A percentile compares a stretch with the other conserved stretches of the same genome.
These are phyloP conservation scores for Ganoderma boninense DNA, from an alignment of 1,284 basidiomycete species.

Conservation along the genomic window DNA sequence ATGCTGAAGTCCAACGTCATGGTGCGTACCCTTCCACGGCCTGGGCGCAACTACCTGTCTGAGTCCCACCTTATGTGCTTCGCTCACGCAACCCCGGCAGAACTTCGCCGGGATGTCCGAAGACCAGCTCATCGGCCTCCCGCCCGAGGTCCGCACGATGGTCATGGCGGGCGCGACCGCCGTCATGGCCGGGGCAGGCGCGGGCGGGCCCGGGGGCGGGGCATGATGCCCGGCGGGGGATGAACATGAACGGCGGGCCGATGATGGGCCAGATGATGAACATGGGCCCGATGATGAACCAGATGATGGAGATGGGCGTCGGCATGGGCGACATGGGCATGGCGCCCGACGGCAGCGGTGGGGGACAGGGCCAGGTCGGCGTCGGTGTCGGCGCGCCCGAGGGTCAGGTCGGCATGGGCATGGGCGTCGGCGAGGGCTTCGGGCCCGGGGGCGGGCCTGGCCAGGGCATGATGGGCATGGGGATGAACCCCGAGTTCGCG, in stretches of 20 bases:
- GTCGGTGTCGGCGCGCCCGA: conserved; percentile 19
- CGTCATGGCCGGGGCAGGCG: conserved; percentile 71
- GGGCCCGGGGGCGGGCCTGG: conserved; percentile 38
- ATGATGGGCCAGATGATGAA: conserved; percentile 59
- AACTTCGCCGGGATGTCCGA: conserved; percentile 84
- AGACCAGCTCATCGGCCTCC: conserved; percentile 77
- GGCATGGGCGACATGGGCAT: conserved; percentile 52
- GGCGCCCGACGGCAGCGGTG: conserved; percentile 37
- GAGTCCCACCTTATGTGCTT: neutral
- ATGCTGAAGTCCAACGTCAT: conserved; percentile 82
- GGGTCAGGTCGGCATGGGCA: conserved; percentile 58
- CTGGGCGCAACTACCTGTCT: neutral
- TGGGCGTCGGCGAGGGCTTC: conserved; percentile 45
- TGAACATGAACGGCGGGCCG: conserved; percentile 46
- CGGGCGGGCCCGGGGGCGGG: conserved; percentile 48
- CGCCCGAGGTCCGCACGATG: conserved; percentile 83
- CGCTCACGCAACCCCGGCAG: conserved; percentile 47
- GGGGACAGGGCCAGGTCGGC: conserved; percentile 23
- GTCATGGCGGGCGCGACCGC: conserved; percentile 80
- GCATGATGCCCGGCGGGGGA: conserved; percentile 62
- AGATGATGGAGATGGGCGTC: conserved; percentile 57
- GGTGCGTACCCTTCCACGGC: conserved; percentile 51
- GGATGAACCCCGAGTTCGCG: conserved; percentile 44
- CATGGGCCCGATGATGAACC: conserved; percentile 49
- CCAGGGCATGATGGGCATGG: conserved; percentile 47